Percentiles rank a stretch among this genome's conserved stretches.
Evolutionary conservation across 2,329 filamentous ascomycete species (phyloP).

Genomic region (Pseudocercospora musae): DNA sequence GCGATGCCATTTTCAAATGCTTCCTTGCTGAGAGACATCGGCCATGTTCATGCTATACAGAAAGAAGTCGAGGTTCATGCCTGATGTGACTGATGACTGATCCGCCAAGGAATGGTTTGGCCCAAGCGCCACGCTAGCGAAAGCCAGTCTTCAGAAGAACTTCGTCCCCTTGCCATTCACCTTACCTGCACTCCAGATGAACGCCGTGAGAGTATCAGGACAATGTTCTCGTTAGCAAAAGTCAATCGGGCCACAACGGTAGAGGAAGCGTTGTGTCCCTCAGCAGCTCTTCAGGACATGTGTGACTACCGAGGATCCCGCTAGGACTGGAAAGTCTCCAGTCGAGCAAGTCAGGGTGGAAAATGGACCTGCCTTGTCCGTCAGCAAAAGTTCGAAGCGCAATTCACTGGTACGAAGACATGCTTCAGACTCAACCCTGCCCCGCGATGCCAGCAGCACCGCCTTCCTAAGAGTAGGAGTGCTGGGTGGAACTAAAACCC

Average conservation of each 20-base stretch:
- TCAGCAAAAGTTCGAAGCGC: not conserved
- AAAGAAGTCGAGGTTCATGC: not conserved
- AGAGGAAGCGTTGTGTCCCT: not conserved
- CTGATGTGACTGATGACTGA: not conserved
- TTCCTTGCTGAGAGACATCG: not conserved
- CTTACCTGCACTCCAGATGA: not conserved
- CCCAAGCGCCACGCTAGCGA: not conserved
- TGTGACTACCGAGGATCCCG: not conserved
- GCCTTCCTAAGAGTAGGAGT: not conserved
- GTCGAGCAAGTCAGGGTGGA: not conserved
- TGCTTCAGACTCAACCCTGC: not conserved
- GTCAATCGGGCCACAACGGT: not conserved
- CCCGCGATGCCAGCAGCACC: not conserved
- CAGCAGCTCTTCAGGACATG: not conserved
- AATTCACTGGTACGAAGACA: not conserved
- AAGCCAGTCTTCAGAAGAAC: not conserved
- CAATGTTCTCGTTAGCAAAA: not conserved
- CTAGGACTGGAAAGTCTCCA: not conserved
- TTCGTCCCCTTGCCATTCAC: not conserved
- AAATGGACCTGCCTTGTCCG: not conserved
- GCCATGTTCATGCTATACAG: not conserved
- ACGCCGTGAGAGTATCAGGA: not conserved
- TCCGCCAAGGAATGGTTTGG: not conserved
- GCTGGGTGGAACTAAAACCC: not conserved
- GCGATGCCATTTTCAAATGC: not conserved